A percentile compares a stretch with the other conserved stretches of the same genome.
phyloP scores from a whole-genome alignment of 1,284 basidiomycete species.

The Stygiomarasmius scandens region DNA sequence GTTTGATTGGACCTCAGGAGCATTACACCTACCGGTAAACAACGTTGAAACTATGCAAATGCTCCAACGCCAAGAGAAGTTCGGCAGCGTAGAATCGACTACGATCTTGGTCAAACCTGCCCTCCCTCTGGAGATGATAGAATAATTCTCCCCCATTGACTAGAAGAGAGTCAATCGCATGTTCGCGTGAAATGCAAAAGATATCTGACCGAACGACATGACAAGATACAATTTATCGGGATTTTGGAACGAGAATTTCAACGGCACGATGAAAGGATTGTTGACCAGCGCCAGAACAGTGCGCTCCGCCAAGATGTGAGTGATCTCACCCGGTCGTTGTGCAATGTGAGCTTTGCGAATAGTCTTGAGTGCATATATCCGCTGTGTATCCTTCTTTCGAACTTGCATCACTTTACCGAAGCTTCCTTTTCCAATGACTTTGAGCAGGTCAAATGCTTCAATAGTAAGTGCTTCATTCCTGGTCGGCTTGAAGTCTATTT shows the following conservation, averaged over 20 bases:
- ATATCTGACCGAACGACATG: conserved; percentile 82
- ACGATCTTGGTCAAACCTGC: conserved; percentile 92
- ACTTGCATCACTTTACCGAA: conserved; percentile 99
- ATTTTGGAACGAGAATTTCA: conserved; percentile 99
- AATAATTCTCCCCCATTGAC: conserved; percentile 98
- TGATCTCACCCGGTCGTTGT: conserved; percentile 94
- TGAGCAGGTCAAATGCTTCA: conserved; percentile 95
- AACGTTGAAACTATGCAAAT: conserved; percentile 96
- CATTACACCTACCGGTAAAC: conserved; percentile 79
- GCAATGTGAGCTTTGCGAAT: conserved; percentile 99
- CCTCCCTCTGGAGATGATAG: conserved; percentile 96
- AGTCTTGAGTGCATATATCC: conserved; percentile 98
- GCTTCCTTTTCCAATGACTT: conserved; percentile 97
- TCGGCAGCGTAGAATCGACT: conserved; percentile 98
- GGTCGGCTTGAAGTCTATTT: conserved; percentile 90
- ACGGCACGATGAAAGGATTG: conserved; percentile 98
- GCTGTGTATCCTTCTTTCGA: conserved; percentile 96
- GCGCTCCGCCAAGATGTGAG: conserved; percentile 96
- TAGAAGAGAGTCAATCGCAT: conserved; percentile 27
- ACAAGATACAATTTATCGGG: conserved; percentile 98
- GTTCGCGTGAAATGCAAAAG: conserved; percentile 2
- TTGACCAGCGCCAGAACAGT: conserved; percentile 97
- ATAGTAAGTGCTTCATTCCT: conserved; percentile 87
- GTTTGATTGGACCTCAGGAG: neutral
- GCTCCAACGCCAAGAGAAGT: conserved; percentile 92